phyloP scores from a whole-genome alignment of 2,329 filamentous ascomycete species.

The Falciphora oryzae region DNA sequence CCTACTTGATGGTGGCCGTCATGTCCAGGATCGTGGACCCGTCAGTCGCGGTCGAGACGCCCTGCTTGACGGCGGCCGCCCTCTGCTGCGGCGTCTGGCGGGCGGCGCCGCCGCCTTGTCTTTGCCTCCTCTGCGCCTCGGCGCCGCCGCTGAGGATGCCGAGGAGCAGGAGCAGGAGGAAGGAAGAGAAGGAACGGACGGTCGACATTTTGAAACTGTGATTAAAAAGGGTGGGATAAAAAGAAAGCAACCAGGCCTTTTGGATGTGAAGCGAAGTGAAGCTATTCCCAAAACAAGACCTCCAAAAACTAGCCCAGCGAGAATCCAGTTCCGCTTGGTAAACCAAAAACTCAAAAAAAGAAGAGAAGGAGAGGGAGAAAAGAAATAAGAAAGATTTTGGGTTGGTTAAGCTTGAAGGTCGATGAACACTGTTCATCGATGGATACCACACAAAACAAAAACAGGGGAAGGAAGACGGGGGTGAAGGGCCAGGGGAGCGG shows the following conservation, averaged over 20 bases:
- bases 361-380: conserved; percentile 5
- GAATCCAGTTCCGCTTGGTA: conserved; percentile 1
- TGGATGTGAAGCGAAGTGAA: background rate
- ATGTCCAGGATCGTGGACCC: conserved; percentile 50
- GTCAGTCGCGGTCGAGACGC: conserved; percentile 40
- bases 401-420: background rate
- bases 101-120: conserved; percentile 6
- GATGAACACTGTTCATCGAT: background rate
- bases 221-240: background rate
- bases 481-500: too few species aligned
- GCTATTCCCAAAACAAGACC: background rate
- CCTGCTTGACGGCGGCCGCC: conserved; percentile 25
- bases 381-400: background rate
- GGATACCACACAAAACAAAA: too few species aligned
- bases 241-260: conserved; percentile 9
- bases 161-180: conserved; percentile 13
- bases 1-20: conserved; percentile 48
- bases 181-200: conserved; percentile 14
- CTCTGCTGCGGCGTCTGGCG: conserved; percentile 24
- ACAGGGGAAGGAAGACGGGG: too few species aligned
- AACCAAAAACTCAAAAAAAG: conserved; percentile 7
- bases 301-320: background rate
- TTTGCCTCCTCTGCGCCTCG: conserved; percentile 9
- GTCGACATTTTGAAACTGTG: conserved; percentile 18
- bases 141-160: conserved; percentile 11